Evolutionary conservation across 2,329 filamentous ascomycete species (phyloP), one percentile per base, ranked within the genome.

Genomic region (Colletotrichum sp.): DNA sequence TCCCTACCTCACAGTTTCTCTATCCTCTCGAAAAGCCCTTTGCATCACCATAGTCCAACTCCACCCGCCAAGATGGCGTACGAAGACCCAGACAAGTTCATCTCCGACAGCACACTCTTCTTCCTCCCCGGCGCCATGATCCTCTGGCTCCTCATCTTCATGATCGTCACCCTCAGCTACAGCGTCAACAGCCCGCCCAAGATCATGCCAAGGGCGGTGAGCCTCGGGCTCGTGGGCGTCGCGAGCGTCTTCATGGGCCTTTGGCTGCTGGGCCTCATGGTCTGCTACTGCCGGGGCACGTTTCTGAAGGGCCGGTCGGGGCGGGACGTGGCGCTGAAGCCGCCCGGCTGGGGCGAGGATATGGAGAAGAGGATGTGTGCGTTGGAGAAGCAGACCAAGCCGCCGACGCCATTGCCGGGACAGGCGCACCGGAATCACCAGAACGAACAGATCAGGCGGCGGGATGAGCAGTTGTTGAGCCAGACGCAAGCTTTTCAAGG

Each of bases 151-250:
- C 21, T 69, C 36, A 69, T 59, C 51, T 72, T 66, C 38, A 66
- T 69, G 47, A 59, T 72, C 21, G 24, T 72, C 57, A 66, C 61
- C 57, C 69, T 76, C 13, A 57, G 70, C 31, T 76, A 69, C 66
- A 65, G 65, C 16, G 57, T 66, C 62, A 62, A 64, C n/a, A 65
- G 59, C 15, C 34, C 57, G 43, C 43, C 43, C 43, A 43, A 66
- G 59, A 55, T 69, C 21, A 62, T 75, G 3, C 72, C 72, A 12
- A 21, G 36, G 27, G 43, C 38, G 21, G 59, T 34, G 15, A 62
- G 15, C 15, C n/a, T 62, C 59, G 59, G 29, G 33, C 59, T 62
- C 34, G 59, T 43, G 34, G 59, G 59, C 24, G 21, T 62, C 59
- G 33, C 59, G 16, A 43, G 59, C 33, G 33, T 16, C 33, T 33